phyloP scores from a whole-genome alignment of 306 rosid species.

The Quercus wislizeni region DNA sequence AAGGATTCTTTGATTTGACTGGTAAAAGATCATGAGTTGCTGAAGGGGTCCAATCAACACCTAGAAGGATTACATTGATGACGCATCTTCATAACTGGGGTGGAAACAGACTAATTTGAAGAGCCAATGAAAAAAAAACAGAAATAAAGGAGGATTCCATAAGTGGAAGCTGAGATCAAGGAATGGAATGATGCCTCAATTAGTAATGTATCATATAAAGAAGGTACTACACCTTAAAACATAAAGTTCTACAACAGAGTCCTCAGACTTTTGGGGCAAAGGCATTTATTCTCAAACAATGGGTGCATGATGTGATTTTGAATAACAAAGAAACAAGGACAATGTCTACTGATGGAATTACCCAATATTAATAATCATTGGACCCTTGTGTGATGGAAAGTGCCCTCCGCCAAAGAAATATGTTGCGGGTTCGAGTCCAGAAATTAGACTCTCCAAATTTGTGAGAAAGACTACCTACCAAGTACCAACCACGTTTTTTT shows the following conservation, averaged over 20 bases:
- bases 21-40: not conserved
- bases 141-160: not conserved
- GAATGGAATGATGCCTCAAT: no score
- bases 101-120: not conserved
- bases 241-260: not conserved
- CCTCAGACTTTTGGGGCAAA: not conserved
- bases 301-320: no score
- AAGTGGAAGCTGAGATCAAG: not conserved
- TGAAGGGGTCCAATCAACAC: not conserved
- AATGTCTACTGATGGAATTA: not conserved
- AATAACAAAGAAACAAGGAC: not conserved
- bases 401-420: no score
- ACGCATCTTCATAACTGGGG: not conserved
- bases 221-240: not conserved
- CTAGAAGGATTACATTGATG: not conserved
- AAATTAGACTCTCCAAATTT: no score
- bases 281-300: not conserved
- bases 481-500: no score
- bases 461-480: no score
- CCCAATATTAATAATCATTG: not conserved
- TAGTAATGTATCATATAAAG: no score
- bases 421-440: no score
- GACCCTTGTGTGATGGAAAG: no score
- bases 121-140: not conserved
- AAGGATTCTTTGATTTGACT: no score